Percentiles rank a stretch among this genome's conserved stretches.
Evolutionary conservation across 176 grass and related monocot genomes (phyloP).

Genomic region (Elymus sibiricus): DNA sequence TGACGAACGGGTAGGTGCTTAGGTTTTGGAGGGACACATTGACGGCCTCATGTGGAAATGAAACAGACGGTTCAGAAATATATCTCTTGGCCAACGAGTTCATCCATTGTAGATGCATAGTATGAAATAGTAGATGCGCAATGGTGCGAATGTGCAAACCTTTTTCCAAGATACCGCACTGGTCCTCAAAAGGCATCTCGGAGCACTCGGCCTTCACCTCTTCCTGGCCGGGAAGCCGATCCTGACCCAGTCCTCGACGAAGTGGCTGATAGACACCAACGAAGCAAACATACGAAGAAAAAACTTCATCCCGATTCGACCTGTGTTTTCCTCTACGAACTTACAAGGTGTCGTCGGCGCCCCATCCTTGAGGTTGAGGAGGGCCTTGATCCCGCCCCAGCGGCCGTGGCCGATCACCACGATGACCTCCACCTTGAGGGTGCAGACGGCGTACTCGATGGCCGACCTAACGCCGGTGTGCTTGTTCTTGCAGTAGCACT

Average conservation of each 20-base stretch:
- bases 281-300: neutral
- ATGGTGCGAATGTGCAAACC: slow-evolving; percentile 18
- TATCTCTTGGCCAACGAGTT: neutral
- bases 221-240: slow-evolving; percentile 51
- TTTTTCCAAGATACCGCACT: slow-evolving; percentile 66
- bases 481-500: slow-evolving; percentile 48
- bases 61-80: slow-evolving; percentile 47
- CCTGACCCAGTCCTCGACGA: slow-evolving; percentile 92
- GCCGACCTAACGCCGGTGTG: slow-evolving; percentile 54
- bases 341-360: slow-evolving; percentile 58
- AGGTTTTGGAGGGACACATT: slow-evolving; percentile 73
- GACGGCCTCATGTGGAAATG: slow-evolving; percentile 42
- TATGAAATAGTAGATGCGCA: neutral
- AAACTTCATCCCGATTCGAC: neutral
- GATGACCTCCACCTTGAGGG: slow-evolving; percentile 71
- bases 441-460: slow-evolving; percentile 71
- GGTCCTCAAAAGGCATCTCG: slow-evolving; percentile 31
- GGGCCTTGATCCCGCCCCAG: slow-evolving; percentile 89
- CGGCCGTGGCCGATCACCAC: slow-evolving; percentile 87
- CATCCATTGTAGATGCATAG: neutral
- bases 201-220: slow-evolving; percentile 36
- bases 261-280: slow-evolving; percentile 49
- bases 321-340: neutral
- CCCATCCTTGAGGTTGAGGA: slow-evolving; percentile 68
- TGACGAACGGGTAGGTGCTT: slow-evolving; percentile 68